Evolutionary conservation across 208 protist species (phyloP).

Genomic region (Leishmania major): DNA sequence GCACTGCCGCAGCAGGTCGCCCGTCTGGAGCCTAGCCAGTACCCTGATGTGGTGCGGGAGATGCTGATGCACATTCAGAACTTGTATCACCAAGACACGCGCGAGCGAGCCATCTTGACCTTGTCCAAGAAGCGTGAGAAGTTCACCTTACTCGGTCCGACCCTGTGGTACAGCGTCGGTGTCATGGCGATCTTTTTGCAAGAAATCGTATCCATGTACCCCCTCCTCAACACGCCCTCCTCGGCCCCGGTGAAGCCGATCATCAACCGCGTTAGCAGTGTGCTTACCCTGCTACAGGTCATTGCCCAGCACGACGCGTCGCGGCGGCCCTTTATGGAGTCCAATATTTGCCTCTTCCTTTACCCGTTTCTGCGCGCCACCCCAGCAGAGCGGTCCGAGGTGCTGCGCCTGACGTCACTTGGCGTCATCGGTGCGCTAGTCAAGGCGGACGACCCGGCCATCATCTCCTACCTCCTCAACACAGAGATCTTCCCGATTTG

Average conservation of each 20-base stretch:
- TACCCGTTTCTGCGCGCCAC: slow-evolving; percentile 99
- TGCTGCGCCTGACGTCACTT: slow-evolving; percentile 97
- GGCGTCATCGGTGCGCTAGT: slow-evolving; percentile 99
- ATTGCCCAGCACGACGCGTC: slow-evolving; percentile 98
- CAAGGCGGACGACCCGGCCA: slow-evolving; percentile 88
- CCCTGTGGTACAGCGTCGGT: slow-evolving; percentile 98
- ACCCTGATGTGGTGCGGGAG: slow-evolving; percentile 29
- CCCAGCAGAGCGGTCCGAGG: slow-evolving; percentile 95
- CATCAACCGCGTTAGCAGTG: slow-evolving; percentile 97
- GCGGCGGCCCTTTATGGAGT: slow-evolving; percentile 97
- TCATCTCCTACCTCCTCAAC: slow-evolving; percentile 97
- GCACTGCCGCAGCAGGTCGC: slow-evolving; percentile 17
- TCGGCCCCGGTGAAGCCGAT: slow-evolving; percentile 58
- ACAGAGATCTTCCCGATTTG: slow-evolving; percentile 99
- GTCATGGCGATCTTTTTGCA: slow-evolving; percentile 98
- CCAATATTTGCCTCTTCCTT: slow-evolving; percentile 99
- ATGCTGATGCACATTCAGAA: slow-evolving; percentile 53
- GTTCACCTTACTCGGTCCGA: slow-evolving; percentile 94
- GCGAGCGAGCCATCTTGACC: slow-evolving; percentile 94
- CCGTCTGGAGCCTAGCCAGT: slow-evolving; percentile 28
- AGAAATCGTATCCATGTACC: slow-evolving; percentile 98
- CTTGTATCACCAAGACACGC: slow-evolving; percentile 72
- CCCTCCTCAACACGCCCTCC: slow-evolving; percentile 88
- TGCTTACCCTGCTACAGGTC: slow-evolving; percentile 98
- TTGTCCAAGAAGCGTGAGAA: slow-evolving; percentile 96